These are phyloP conservation scores for Rhododendron ovatum DNA, from an alignment of 148 eudicot species.

Conservation along the genomic window DNA sequence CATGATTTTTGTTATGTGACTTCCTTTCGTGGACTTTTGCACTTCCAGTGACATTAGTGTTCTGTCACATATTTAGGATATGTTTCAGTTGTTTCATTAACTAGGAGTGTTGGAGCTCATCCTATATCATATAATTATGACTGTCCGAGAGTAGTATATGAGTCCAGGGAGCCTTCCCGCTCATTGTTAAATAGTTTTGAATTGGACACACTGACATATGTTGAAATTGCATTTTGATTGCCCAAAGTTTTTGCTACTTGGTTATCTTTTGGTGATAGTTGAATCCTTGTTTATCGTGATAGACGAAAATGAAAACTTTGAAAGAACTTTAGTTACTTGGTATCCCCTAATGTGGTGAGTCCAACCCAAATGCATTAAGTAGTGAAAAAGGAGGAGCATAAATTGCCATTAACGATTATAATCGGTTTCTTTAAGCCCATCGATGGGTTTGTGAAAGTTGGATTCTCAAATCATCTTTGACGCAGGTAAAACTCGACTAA, in stretches of 20 bases:
- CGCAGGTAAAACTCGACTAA: background rate
- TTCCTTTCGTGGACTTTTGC: background rate
- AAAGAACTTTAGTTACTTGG: background rate
- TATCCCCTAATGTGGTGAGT: background rate
- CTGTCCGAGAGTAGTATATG: background rate
- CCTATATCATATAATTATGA: background rate
- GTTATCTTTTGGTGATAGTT: background rate
- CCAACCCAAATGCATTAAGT: background rate
- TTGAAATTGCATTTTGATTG: background rate
- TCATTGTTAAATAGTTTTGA: background rate
- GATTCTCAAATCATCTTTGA: background rate
- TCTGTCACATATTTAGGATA: background rate
- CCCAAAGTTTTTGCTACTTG: background rate
- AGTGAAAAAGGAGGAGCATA: background rate
- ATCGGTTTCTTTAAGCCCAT: background rate
- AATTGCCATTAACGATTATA: background rate
- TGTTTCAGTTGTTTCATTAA: background rate
- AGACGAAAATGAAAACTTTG: background rate
- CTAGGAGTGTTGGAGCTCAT: background rate
- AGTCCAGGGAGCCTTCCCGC: background rate
- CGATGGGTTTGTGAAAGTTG: background rate
- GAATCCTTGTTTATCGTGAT: background rate
- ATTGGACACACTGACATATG: background rate
- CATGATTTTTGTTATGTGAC: background rate
- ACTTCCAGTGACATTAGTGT: background rate